Evolutionary conservation across 108 stramenopile species (phyloP), one percentile per base, ranked within the genome.

Genomic region (Nannochloropsis gaditana): DNA sequence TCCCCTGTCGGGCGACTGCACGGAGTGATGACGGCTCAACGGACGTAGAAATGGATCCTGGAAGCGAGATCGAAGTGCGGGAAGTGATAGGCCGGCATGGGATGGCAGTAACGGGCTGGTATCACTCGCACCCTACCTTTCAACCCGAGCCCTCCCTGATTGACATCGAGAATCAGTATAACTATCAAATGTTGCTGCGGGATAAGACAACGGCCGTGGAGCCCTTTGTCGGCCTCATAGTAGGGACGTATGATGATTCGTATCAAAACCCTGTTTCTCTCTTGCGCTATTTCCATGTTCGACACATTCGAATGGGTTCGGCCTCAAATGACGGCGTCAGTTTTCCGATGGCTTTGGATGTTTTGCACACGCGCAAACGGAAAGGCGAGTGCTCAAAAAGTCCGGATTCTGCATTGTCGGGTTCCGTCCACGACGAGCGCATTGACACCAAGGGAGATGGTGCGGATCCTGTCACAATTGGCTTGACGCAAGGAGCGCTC

Each of bases 31-130:
- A 90, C 73, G 92, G 92, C 6, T 47, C 82, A 41, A 93, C 92
- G 59, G 92, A 93, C 82, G 92, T 93, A 9, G 93, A 93, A 80
- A 93, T 93, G 92, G 92, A 93, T 45, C 92, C 93, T 42, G 90
- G 86, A n/a, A 83, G 85, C 9, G 92, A 93, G 85, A 86, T 93
- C 19, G 83, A 85, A 43, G 87, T 90, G 11, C 86, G 91, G 42
- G 92, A 92, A 42, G 89, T 85, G 44, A 92, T 93, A 41, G 44
- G 50, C 31, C 79, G 83, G 43, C 85, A 88, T 31, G 92, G 91
- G 41, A 82, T 93, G 45, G 83, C 83, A 21, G 91, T 92, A 73
- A 90, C 92, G 8, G 93, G 93, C 2, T 93, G 93, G 93, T 92
- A 92, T 59, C 92, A 92, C 45, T 89, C 81, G 43, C 92, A 93